Conservation (phyloP, 768 basidiomycete species). For the Amanita jacksonii region DNA sequence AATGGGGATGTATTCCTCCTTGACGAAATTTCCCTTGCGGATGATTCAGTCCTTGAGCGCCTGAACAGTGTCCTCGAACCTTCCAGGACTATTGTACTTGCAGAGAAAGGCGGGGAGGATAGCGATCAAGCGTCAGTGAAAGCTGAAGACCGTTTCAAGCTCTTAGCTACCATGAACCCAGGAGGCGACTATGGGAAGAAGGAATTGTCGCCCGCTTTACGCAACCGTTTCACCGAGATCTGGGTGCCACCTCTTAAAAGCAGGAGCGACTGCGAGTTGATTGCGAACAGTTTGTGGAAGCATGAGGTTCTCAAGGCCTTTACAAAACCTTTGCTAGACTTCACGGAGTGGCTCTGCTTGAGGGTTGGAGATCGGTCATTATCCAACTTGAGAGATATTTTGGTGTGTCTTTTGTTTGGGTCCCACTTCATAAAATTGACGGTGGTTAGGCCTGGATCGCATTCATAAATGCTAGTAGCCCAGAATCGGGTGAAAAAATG, state of each 20-base stretch:
- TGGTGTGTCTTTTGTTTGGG: constrained; percentile 40
- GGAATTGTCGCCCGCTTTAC: constrained; percentile 90
- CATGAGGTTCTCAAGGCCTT: constrained; percentile 40
- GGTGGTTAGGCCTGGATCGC: constrained; percentile 72
- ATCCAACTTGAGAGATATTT: constrained; percentile 76
- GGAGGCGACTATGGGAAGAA: constrained; percentile 99
- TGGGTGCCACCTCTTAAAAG: constrained; percentile 89
- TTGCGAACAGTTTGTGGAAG: constrained; percentile 65
- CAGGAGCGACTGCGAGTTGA: constrained; percentile 64
- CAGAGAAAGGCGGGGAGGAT: constrained; percentile 80
- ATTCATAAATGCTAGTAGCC: constrained; percentile 62
- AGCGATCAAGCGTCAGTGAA: constrained; percentile 55
- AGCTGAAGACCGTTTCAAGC: constrained; percentile 67
- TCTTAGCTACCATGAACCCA: constrained; percentile 98
- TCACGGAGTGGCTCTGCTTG: constrained; percentile 69
- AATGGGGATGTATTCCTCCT: constrained; percentile 79
- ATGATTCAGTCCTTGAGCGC: constrained; percentile 95
- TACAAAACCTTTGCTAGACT: constrained; percentile 61
- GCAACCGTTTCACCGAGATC: constrained; percentile 98
- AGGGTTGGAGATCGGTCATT: constrained; percentile 54
- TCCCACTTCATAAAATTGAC: constrained; percentile 4
- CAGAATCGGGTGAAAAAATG: constrained; percentile 23
- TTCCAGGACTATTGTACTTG: constrained; percentile 77
- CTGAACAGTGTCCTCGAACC: constrained; percentile 97
- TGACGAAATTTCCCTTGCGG: constrained; percentile 95